phyloP scores from a whole-genome alignment of 495 filamentous ascomycete genomes.

The Xylaria flabelliformis region DNA sequence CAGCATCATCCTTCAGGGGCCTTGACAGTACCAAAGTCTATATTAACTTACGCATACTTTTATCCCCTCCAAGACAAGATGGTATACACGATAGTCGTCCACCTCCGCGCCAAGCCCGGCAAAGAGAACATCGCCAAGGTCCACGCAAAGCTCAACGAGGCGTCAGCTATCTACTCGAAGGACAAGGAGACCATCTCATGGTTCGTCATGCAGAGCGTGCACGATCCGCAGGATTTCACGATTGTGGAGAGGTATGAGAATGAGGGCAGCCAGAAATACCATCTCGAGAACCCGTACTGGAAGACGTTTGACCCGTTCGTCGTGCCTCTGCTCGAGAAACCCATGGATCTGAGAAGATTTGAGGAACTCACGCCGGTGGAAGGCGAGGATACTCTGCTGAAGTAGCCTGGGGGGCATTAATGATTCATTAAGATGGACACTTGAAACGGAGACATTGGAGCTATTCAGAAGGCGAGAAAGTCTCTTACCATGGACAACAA shows the following conservation, averaged over 20 bases:
- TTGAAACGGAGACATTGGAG: neutral
- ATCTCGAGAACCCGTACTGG: slow-evolving; percentile 72
- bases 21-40: neutral
- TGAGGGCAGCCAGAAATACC: slow-evolving; percentile 66
- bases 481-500: neutral
- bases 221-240: slow-evolving; percentile 68
- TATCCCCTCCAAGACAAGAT: slow-evolving; percentile 40
- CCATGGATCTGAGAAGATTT: slow-evolving; percentile 68
- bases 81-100: slow-evolving; percentile 64
- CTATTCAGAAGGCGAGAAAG: neutral
- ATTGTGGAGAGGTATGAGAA: slow-evolving; percentile 72
- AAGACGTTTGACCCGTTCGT: slow-evolving; percentile 74
- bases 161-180: slow-evolving; percentile 66
- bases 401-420: slow-evolving; percentile 12
- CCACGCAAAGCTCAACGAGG: slow-evolving; percentile 70
- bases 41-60: neutral
- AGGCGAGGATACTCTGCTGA: slow-evolving; percentile 47
- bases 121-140: slow-evolving; percentile 64
- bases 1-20: neutral
- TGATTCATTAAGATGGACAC: neutral
- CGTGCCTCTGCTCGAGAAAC: slow-evolving; percentile 64
- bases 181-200: slow-evolving; percentile 72
- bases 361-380: slow-evolving; percentile 61
- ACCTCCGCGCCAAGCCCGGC: slow-evolving; percentile 67
- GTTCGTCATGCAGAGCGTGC: slow-evolving; percentile 70